Conservation (phyloP, 1,284 basidiomycete genomes). For the Boletus sp. region DNA sequence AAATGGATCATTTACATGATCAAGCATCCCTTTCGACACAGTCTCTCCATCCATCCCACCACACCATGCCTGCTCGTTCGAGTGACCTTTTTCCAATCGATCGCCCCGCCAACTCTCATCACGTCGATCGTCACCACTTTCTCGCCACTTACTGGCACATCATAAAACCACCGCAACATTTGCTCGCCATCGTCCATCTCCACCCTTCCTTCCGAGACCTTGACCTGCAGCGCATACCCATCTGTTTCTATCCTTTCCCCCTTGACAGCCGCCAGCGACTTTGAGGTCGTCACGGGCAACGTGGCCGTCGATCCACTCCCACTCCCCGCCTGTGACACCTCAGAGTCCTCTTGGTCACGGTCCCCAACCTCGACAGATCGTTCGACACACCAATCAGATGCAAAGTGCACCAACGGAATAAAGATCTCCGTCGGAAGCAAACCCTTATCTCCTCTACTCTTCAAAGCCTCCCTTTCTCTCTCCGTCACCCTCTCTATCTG, state of each 20-base stretch:
- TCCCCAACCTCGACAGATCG: slow-evolving; percentile 10
- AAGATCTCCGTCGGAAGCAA: slow-evolving; percentile 76
- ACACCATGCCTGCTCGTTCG: neutral
- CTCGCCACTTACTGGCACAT: slow-evolving; percentile 50
- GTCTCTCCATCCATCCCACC: slow-evolving; percentile 11
- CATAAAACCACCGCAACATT: slow-evolving; percentile 83
- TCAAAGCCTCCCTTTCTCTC: slow-evolving; percentile 7
- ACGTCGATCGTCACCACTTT: slow-evolving; percentile 64
- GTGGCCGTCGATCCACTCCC: slow-evolving; percentile 23
- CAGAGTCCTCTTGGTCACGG: slow-evolving; percentile 6
- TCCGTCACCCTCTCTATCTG: neutral
- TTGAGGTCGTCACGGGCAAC: slow-evolving; percentile 11
- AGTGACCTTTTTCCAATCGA: slow-evolving; percentile 35
- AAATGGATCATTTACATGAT: slow-evolving; percentile 23
- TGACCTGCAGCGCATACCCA: slow-evolving; percentile 42
- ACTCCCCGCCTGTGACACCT: slow-evolving; percentile 2
- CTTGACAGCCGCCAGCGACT: neutral
- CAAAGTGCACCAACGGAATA: slow-evolving; percentile 87
- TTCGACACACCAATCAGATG: slow-evolving; percentile 42
- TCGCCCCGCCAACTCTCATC: slow-evolving; percentile 57
- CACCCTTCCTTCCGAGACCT: slow-evolving; percentile 66
- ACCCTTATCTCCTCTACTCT: slow-evolving; percentile 23
- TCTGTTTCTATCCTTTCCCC: slow-evolving; percentile 19
- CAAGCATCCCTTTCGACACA: slow-evolving; percentile 20
- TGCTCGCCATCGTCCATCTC: slow-evolving; percentile 58